Conservation (phyloP, 495 filamentous ascomycete species). For the Hypoxylon fragiforme region DNA sequence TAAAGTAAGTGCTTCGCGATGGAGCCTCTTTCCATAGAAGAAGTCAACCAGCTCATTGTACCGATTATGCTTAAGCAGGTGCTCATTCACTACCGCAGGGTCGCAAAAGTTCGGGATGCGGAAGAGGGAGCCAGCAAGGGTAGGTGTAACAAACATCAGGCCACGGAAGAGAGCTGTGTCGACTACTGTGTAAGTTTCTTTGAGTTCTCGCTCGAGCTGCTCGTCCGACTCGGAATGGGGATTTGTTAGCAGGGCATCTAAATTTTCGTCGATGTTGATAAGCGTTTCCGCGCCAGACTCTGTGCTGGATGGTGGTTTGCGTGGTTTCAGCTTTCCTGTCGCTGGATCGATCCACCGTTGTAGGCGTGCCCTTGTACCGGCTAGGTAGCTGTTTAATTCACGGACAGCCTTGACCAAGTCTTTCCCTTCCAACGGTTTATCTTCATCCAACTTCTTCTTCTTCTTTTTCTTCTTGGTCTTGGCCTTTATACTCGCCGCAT, state of each 20-base stretch:
- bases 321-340: constrained; percentile 69
- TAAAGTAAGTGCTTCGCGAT: constrained; percentile 82
- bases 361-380: constrained; percentile 77
- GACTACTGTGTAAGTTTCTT: constrained; percentile 75
- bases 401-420: constrained; percentile 78
- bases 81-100: constrained; percentile 91
- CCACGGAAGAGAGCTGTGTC: constrained; percentile 93
- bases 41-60: constrained; percentile 97
- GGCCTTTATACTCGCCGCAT: constrained; percentile 49
- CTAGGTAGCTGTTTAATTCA: constrained; percentile 82
- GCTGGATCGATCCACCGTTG: constrained; percentile 78
- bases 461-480: constrained; percentile 32
- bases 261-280: constrained; percentile 56
- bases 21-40: constrained; percentile 90
- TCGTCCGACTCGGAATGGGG: constrained; percentile 56
- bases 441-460: constrained; percentile 32
- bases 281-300: constrained; percentile 36
- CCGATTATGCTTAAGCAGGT: constrained; percentile 82
- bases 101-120: constrained; percentile 97
- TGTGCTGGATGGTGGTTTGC: constrained; percentile 55
- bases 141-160: constrained; percentile 86
- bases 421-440: constrained; percentile 67
- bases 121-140: constrained; percentile 85
- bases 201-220: constrained; percentile 69
- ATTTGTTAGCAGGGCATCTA: constrained; percentile 50